phyloP scores from a whole-genome alignment of 345 rosid species.

The Carallia brachiata region DNA sequence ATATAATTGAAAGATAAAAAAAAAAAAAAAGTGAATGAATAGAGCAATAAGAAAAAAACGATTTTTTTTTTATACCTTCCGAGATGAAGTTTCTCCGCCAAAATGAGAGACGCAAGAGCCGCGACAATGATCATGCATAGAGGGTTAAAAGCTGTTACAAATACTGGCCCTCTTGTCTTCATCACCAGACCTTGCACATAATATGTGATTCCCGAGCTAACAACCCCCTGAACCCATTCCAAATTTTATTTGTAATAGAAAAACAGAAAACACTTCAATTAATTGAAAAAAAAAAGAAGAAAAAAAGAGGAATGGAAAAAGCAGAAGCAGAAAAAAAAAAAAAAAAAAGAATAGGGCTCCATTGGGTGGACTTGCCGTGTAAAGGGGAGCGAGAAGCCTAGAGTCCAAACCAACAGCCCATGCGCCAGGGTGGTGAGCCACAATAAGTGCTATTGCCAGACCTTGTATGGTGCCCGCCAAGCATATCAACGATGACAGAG shows the following conservation, averaged over 20 bases:
- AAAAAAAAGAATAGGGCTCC: background rate
- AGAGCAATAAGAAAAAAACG: too few species aligned
- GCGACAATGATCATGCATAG: constrained; percentile 73
- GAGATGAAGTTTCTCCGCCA: constrained; percentile 59
- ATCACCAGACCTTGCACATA: constrained; percentile 76
- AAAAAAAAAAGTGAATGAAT: too few species aligned
- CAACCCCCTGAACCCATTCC: constrained; percentile 42
- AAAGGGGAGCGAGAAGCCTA: constrained; percentile 65
- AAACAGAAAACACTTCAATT: background rate
- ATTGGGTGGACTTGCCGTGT: constrained; percentile 22
- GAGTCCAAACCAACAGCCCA: constrained; percentile 76
- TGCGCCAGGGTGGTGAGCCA: constrained; percentile 46
- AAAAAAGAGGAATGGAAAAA: background rate
- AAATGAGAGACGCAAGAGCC: constrained; percentile 47
- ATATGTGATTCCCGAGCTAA: constrained; percentile 66
- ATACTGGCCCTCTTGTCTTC: constrained; percentile 71
- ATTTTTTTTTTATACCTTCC: constrained; percentile 44
- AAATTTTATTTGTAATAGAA: background rate
- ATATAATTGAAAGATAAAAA: too few species aligned
- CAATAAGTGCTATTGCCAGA: constrained; percentile 38
- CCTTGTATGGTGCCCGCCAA: constrained; percentile 60
- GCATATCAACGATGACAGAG: constrained; percentile 64
- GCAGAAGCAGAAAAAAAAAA: background rate
- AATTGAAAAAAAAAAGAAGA: background rate
- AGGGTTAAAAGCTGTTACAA: constrained; percentile 78